Base-by-base conservation (phyloP, 2,329 filamentous ascomycete species). In the Cordyceps fumosorosea region DNA sequence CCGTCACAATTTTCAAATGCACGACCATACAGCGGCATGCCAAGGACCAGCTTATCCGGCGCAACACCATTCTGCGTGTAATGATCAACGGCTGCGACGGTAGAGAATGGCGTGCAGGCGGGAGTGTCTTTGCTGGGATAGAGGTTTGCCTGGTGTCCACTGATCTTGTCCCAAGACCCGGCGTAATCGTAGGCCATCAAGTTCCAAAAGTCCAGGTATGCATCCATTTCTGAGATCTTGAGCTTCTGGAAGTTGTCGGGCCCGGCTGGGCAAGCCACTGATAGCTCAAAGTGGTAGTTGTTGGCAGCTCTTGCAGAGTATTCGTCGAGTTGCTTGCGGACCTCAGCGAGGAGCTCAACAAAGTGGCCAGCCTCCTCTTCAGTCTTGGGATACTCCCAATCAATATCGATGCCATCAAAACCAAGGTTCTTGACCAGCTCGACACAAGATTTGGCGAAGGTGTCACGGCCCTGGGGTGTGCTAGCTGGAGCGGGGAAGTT, bases 21-120 rank as follows among this genome's bases (percentile, higher is more conserved):
- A 42, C 92, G 89, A 1, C 93, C 93, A 72, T 97, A 98, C 14
- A 98, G 78, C 2, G 93, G 93, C 89, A 97, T 93, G 3, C 93
- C 93, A 16, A 97, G 74, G 3, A 96, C 89, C 60, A 98, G 84
- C 76, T 96, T 97, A 64, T 80, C 71, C 0, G 86, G 72, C 0
- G 81, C 70, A 0, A 97, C 86, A 7, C 88, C 87, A 14, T 83
- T 81, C 1, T 76, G 71, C 18, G 83, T 78, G 76, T 97, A 98
- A 67, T 85, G 81, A 14, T 85, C 77, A 7, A 98, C 77, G 0
- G 93, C 92, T 1, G 81, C 78, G 4, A 84, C 67, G 3, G 89
- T 90, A 75, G 84, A 91, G 77, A 93, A 96, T 0, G 92, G 92
- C 0, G 93, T 97, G 58, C 81, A 80, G 1, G 74, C 67, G 0